Evolutionary conservation across 148 eudicot genomes (phyloP).

Genomic region (Rhododendron henanense): DNA sequence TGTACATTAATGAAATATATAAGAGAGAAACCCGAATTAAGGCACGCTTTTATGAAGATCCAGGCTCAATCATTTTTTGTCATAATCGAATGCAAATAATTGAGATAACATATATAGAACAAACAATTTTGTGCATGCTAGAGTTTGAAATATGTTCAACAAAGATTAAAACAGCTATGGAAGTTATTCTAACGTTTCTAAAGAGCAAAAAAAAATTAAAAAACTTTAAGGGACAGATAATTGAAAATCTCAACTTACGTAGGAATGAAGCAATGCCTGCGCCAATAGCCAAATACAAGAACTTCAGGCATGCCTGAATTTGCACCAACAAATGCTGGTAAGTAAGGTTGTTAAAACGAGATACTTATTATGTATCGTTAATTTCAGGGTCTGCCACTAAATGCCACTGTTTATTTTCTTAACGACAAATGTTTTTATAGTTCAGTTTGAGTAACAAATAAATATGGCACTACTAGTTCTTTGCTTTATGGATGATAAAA

Average conservation of each 20-base stretch:
- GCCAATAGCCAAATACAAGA: constrained; percentile 58
- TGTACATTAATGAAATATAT: too few relatives aligned
- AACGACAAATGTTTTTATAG: too few relatives aligned
- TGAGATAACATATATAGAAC: neutral
- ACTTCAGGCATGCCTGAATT: constrained; percentile 55
- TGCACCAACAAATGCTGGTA: neutral
- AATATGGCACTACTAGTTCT: too few relatives aligned
- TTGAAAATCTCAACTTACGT: constrained; percentile 41
- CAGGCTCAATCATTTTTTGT: neutral
- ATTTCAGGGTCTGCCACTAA: too few relatives aligned
- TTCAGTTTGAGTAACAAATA: too few relatives aligned
- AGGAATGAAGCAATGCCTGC: constrained; percentile 54
- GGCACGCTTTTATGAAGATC: neutral
- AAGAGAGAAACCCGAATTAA: neutral
- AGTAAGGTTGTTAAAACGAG: neutral
- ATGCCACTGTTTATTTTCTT: too few relatives aligned
- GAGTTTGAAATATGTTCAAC: neutral
- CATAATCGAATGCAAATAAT: neutral
- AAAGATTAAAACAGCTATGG: neutral
- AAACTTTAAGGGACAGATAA: neutral
- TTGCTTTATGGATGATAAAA: neutral
- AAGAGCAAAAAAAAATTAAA: too few relatives aligned
- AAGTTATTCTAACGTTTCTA: neutral
- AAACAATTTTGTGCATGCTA: neutral
- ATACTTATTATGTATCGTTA: neutral